phyloP scores from a whole-genome alignment of 2,329 filamentous ascomycete genomes.

The Myrmaecium sp. region DNA sequence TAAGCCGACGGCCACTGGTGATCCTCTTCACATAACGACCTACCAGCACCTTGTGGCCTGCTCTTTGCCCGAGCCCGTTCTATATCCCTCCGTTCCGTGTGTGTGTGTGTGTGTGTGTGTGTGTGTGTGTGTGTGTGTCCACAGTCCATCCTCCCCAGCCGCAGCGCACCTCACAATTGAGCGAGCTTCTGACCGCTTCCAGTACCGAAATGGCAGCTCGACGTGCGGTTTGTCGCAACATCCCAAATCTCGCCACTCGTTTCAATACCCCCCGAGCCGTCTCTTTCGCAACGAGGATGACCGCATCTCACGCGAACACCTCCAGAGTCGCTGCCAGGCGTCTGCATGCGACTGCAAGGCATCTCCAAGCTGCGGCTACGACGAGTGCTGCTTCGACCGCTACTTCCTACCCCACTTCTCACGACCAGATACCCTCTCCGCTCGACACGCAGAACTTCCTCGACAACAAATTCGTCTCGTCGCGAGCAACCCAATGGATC shows the following conservation, averaged over 20 bases:
- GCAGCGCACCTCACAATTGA: too few species aligned
- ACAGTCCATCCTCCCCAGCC: too few species aligned
- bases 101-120: too few species aligned
- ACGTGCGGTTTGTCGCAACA: conserved; percentile 25
- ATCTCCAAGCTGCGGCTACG: conserved; percentile 31
- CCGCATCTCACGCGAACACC: conserved; percentile 14
- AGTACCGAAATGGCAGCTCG: conserved; percentile 25
- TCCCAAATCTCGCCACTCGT: conserved; percentile 23
- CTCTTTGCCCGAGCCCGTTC: too few species aligned
- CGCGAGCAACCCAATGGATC: conserved; percentile 54
- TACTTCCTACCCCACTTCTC: conserved; percentile 48
- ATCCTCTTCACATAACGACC: too few species aligned
- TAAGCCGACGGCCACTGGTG: too few species aligned
- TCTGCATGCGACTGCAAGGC: conserved; percentile 38
- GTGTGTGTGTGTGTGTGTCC: too few species aligned
- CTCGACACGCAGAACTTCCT: conserved; percentile 66
- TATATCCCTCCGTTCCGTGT: too few species aligned
- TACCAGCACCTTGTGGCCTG: too few species aligned
- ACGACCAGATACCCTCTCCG: conserved; percentile 52
- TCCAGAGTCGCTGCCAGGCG: conserved; percentile 24
- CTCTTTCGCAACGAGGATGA: conserved; percentile 22
- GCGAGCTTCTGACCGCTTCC: too few species aligned
- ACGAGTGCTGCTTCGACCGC: conserved; percentile 32
- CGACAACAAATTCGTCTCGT: conserved; percentile 60
- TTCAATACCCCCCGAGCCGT: conserved; percentile 17